Percentiles rank a stretch among this genome's conserved stretches.
These are phyloP conservation scores for Breynia disticha DNA, from an alignment of 441 rosid species.

Conservation along the genomic window DNA sequence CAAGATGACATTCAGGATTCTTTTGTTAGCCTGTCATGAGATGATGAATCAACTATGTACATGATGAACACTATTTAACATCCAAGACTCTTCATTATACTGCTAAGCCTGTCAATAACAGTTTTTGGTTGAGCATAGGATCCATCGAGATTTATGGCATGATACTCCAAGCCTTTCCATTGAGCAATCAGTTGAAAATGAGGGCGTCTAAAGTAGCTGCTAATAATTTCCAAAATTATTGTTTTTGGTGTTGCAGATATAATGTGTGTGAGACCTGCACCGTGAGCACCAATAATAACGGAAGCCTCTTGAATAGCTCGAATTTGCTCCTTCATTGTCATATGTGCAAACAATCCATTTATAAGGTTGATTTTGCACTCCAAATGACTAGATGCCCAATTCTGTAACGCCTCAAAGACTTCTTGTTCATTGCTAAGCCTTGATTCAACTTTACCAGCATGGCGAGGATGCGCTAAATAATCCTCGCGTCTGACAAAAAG, in stretches of 20 bases:
- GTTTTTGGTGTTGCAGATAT: slow-evolving; percentile 85
- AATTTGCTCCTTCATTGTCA: slow-evolving; percentile 83
- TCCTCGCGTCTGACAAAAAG: slow-evolving; percentile 89
- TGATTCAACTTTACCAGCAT: slow-evolving; percentile 65
- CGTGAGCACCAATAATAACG: slow-evolving; percentile 89
- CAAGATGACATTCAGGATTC: no score
- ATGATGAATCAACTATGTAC: neutral
- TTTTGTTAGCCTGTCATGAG: neutral
- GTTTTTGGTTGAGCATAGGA: slow-evolving; percentile 48
- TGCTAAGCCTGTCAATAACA: slow-evolving; percentile 42
- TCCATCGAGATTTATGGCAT: slow-evolving; percentile 61
- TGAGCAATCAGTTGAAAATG: slow-evolving; percentile 69
- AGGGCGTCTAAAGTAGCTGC: slow-evolving; percentile 55
- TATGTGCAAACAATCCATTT: slow-evolving; percentile 82
- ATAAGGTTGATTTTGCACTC: slow-evolving; percentile 63
- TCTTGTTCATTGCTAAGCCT: slow-evolving; percentile 82
- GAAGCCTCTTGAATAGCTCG: slow-evolving; percentile 86
- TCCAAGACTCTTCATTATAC: slow-evolving; percentile 48
- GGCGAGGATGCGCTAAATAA: slow-evolving; percentile 92
- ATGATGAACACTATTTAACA: slow-evolving; percentile 33
- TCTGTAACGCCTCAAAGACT: slow-evolving; percentile 54
- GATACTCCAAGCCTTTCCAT: slow-evolving; percentile 94
- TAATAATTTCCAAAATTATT: slow-evolving; percentile 68
- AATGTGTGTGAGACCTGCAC: slow-evolving; percentile 90
- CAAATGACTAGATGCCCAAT: slow-evolving; percentile 51